phyloP scores from a whole-genome alignment of 2,329 filamentous ascomycete species.

The Aspergillus puulaauensis region DNA sequence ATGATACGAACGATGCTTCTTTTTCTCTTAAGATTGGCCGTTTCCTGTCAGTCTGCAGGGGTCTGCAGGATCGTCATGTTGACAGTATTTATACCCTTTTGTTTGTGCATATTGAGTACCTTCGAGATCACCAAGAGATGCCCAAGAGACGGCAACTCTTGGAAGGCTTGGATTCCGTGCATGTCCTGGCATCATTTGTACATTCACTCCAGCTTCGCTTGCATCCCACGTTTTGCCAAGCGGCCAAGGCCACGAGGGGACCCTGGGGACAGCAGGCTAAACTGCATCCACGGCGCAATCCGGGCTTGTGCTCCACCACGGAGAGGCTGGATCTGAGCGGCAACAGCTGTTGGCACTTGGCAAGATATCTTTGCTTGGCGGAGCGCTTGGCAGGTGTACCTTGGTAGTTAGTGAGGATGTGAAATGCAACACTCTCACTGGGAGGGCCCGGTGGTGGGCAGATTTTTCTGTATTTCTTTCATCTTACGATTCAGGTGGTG shows the following conservation, averaged over 20 bases:
- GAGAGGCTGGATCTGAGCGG: not conserved
- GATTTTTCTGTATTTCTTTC: not conserved
- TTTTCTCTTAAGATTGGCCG: not conserved
- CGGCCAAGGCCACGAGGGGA: conserved; percentile 10
- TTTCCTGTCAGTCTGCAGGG: conserved; percentile 3
- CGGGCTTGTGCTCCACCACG: not conserved
- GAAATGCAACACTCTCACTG: conserved; percentile 6
- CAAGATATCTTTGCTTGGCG: not conserved
- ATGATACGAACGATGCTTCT: not conserved
- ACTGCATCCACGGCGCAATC: not conserved
- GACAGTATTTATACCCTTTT: conserved; percentile 8
- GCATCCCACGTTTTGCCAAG: conserved; percentile 8
- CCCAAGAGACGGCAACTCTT: not conserved
- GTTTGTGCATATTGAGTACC: conserved; percentile 3
- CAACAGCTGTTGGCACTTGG: not conserved
- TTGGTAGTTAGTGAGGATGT: conserved; percentile 18
- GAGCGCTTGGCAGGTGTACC: conserved; percentile 24
- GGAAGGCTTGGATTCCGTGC: not conserved
- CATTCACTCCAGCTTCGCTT: not conserved
- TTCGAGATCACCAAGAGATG: conserved; percentile 16
- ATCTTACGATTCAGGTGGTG: not conserved
- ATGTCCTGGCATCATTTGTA: not conserved
- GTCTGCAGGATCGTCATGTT: not conserved
- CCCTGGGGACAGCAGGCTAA: conserved; percentile 11
- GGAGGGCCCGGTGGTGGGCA: not conserved